Evolutionary conservation across 352 stramenopile genomes (phyloP).

Genomic region (Phytophthora rubi): DNA sequence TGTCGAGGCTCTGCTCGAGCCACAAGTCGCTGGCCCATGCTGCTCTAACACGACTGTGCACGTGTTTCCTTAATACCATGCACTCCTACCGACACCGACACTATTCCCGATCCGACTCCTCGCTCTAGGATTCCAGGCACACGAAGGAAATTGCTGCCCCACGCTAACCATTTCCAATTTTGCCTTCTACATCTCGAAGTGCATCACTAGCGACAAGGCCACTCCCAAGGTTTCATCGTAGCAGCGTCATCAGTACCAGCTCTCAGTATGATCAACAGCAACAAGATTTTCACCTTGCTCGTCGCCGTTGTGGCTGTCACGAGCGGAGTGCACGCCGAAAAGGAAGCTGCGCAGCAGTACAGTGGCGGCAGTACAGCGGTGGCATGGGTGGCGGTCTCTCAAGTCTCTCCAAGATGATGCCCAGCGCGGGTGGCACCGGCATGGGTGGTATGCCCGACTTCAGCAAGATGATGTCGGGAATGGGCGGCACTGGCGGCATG

Average conservation of each 20-base stretch:
- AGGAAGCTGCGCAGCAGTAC: neutral
- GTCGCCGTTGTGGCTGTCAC: neutral
- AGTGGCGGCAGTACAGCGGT: neutral
- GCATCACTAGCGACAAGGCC: neutral
- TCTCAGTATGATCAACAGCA: neutral
- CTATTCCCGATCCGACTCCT: neutral
- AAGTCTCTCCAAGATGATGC: neutral
- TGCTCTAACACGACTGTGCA: neutral
- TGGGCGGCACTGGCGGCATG: neutral
- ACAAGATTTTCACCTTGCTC: neutral
- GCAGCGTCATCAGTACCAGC: neutral
- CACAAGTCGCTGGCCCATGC: neutral
- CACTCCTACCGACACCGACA: neutral
- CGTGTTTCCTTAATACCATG: neutral
- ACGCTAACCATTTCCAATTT: neutral
- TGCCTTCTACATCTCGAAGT: neutral
- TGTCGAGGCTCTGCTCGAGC: neutral
- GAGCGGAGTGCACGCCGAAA: constrained; percentile 1
- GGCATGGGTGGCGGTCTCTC: neutral
- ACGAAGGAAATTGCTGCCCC: neutral
- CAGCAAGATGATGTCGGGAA: constrained; percentile 7
- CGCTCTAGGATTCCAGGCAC: neutral
- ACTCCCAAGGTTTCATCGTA: neutral
- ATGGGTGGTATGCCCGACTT: neutral
- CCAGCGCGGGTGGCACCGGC: neutral